Evolutionary conservation across 169 alveolate species (phyloP).

Genomic region (Plasmodium gallinaceum): DNA sequence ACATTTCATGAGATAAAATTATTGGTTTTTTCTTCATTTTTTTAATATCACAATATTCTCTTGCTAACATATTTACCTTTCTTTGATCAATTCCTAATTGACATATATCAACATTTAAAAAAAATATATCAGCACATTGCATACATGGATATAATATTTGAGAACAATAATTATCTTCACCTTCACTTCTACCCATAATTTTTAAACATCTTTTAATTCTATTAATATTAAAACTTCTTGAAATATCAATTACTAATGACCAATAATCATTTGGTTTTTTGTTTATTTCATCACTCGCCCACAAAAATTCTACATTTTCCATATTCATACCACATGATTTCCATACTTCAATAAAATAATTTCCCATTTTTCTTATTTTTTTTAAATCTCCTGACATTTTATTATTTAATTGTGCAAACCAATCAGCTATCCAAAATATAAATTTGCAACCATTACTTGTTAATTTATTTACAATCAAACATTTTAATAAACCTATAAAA

Average conservation of each 20-base stretch:
- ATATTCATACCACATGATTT: constrained; percentile 99
- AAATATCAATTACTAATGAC: constrained; percentile 96
- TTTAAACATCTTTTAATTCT: constrained; percentile 98
- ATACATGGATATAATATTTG: constrained; percentile 96
- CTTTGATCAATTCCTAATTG: constrained; percentile 99
- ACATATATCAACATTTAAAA: constrained; percentile 98
- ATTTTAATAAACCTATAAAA: constrained; percentile 79
- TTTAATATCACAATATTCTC: constrained; percentile 92
- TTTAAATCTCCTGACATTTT: constrained; percentile 99
- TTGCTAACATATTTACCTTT: constrained; percentile 99
- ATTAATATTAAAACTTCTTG: constrained; percentile 92
- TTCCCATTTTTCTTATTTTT: constrained; percentile 95
- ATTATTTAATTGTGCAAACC: constrained; percentile 99
- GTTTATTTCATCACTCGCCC: constrained; percentile 99
- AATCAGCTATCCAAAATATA: constrained; percentile 99
- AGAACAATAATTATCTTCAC: constrained; percentile 95
- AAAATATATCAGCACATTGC: constrained; percentile 99
- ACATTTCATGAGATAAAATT: constrained; percentile 96
- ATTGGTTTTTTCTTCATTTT: constrained; percentile 91
- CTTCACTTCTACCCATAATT: constrained; percentile 98
- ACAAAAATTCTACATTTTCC: constrained; percentile 95
- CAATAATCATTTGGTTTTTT: constrained; percentile 96
- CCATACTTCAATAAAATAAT: constrained; percentile 99
- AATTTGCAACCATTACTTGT: constrained; percentile 97
- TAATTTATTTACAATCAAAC: constrained; percentile 94